Evolutionary conservation across 2,329 filamentous ascomycete genomes (phyloP).

Genomic region (Pestalotiopsis fici): DNA sequence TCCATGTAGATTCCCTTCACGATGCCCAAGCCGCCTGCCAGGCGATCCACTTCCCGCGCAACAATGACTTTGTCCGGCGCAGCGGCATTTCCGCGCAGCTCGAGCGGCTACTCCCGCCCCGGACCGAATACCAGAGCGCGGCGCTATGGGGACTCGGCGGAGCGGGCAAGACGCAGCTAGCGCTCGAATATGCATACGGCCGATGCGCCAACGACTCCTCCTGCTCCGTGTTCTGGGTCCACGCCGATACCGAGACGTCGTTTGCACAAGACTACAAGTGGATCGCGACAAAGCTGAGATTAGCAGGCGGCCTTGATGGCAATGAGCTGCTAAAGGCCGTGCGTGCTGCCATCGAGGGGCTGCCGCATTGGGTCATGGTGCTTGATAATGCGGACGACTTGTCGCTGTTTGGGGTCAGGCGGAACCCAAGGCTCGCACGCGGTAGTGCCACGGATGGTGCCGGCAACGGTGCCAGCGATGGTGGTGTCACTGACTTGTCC

Average conservation of each 20-base stretch:
- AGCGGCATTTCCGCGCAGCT: too few relatives aligned
- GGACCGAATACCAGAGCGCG: too few relatives aligned
- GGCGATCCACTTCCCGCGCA: too few relatives aligned
- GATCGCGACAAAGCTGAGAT: slow-evolving; percentile 6
- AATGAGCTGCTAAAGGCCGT: slow-evolving; percentile 7
- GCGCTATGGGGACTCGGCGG: too few relatives aligned
- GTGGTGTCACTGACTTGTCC: slow-evolving; percentile 8
- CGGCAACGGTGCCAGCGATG: too few relatives aligned
- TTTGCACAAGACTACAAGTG: slow-evolving; percentile 8
- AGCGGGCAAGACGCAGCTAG: background rate
- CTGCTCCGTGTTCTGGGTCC: slow-evolving; percentile 7
- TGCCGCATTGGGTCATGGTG: slow-evolving; percentile 28
- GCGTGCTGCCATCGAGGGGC: slow-evolving; percentile 16
- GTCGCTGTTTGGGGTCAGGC: slow-evolving; percentile 24
- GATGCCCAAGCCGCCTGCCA: too few relatives aligned
- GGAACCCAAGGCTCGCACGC: too few relatives aligned
- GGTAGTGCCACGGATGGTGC: too few relatives aligned
- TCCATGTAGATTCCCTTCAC: too few relatives aligned
- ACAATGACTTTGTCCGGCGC: too few relatives aligned
- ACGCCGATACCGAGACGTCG: slow-evolving; percentile 8
- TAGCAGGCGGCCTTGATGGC: background rate
- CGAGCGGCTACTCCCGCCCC: too few relatives aligned
- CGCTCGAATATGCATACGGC: too few relatives aligned
- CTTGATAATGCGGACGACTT: slow-evolving; percentile 35
- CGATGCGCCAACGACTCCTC: background rate